Evolutionary conservation across 768 basidiomycete genomes (phyloP).

Genomic region (Serendipita sp.): DNA sequence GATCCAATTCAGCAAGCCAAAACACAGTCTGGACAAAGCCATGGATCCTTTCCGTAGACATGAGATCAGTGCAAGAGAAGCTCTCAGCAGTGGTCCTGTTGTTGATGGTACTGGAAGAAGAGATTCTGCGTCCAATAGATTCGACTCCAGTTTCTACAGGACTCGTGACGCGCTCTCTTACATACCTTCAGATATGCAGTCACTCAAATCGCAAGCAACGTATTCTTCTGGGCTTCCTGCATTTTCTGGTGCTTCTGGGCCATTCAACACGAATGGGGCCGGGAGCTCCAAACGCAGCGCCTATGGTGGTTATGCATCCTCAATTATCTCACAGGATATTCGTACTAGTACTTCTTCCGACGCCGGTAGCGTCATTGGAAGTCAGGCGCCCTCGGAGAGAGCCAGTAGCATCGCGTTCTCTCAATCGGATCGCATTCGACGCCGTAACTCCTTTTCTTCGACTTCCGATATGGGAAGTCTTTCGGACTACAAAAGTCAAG

Average conservation of each 20-base stretch:
- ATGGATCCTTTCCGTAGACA: slow-evolving; percentile 90
- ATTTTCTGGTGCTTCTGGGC: slow-evolving; percentile 49
- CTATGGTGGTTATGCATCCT: slow-evolving; percentile 38
- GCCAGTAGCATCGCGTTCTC: slow-evolving; percentile 55
- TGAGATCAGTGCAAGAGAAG: slow-evolving; percentile 82
- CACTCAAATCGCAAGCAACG: slow-evolving; percentile 89
- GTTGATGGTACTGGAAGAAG: slow-evolving; percentile 46
- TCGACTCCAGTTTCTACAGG: slow-evolving; percentile 89
- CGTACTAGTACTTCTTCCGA: slow-evolving; percentile 50
- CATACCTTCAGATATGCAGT: slow-evolving; percentile 90
- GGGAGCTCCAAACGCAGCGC: slow-evolving; percentile 57
- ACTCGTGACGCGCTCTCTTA: slow-evolving; percentile 87
- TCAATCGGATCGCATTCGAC: slow-evolving; percentile 75
- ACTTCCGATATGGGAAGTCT: slow-evolving; percentile 64
- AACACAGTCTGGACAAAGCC: slow-evolving; percentile 71
- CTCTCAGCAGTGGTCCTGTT: slow-evolving; percentile 27
- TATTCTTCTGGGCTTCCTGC: slow-evolving; percentile 84
- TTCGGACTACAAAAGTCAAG: slow-evolving; percentile 72
- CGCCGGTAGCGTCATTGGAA: slow-evolving; percentile 19
- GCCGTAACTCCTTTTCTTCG: slow-evolving; percentile 61
- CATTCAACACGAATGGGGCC: slow-evolving; percentile 51
- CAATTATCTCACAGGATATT: slow-evolving; percentile 83
- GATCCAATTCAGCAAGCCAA: slow-evolving; percentile 99
- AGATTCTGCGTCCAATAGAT: slow-evolving; percentile 84
- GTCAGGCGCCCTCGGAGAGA: slow-evolving; percentile 28